Conservation (phyloP, 2,329 filamentous ascomycete species). For the Dothistroma pini region DNA sequence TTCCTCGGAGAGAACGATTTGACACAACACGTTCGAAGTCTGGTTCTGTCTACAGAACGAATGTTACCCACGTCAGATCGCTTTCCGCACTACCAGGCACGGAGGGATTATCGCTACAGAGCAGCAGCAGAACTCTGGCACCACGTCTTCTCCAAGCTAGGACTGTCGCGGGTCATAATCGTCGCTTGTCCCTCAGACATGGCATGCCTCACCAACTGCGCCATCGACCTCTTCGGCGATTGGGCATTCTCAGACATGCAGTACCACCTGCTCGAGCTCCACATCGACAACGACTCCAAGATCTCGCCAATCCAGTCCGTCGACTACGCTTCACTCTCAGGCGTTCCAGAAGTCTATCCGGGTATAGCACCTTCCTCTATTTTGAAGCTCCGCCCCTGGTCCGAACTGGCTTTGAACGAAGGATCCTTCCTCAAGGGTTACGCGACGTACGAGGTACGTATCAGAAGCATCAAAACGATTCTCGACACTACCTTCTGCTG, state of each 20-base stretch:
- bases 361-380: conserved; percentile 38
- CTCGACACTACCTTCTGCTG: not conserved
- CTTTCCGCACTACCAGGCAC: conserved; percentile 38
- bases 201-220: conserved; percentile 57
- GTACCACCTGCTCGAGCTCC: conserved; percentile 31
- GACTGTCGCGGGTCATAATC: conserved; percentile 44
- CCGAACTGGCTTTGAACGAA: conserved; percentile 65
- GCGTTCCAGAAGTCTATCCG: conserved; percentile 15
- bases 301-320: not conserved
- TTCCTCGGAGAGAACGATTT: conserved; percentile 24
- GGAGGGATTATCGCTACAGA: conserved; percentile 29
- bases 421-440: conserved; percentile 70
- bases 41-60: conserved; percentile 43
- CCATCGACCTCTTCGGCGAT: conserved; percentile 48
- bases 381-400: conserved; percentile 62
- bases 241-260: conserved; percentile 36
- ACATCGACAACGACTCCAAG: not conserved
- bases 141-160: conserved; percentile 51
- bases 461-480: not conserved
- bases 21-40: conserved; percentile 38
- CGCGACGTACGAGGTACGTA: conserved; percentile 56
- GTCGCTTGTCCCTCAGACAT: conserved; percentile 60
- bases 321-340: conserved; percentile 10
- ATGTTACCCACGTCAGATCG: conserved; percentile 19
- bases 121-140: conserved; percentile 46